phyloP scores from a whole-genome alignment of 192 early-diverging fungal species.

The Pilaira anomala region DNA sequence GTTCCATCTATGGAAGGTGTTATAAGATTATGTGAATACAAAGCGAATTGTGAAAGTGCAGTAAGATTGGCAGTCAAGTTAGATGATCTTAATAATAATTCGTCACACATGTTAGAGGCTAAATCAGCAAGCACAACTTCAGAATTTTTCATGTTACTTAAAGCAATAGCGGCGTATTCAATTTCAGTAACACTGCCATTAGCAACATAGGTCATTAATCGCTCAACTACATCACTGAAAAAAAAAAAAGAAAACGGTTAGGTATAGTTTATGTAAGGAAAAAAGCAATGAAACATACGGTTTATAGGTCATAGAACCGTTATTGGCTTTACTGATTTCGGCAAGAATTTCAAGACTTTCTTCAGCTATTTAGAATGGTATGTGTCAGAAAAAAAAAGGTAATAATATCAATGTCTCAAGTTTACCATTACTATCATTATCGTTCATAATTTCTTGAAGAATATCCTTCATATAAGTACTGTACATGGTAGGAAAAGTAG shows the following conservation, averaged over 20 bases:
- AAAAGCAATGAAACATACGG: not conserved
- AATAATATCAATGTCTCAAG: no score
- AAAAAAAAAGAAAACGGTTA: not conserved
- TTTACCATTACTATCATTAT: not conserved
- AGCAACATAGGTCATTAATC: conserved; percentile 46
- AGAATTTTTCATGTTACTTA: conserved; percentile 56
- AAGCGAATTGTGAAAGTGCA: not conserved
- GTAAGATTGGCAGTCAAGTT: not conserved
- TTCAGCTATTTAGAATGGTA: conserved; percentile 24
- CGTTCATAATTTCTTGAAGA: not conserved
- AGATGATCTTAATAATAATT: not conserved
- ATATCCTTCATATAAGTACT: not conserved
- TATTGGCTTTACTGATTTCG: conserved; percentile 57
- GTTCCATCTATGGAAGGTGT: not conserved
- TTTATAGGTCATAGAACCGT: conserved; percentile 15
- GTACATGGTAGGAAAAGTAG: conserved; percentile 13
- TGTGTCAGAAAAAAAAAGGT: not conserved
- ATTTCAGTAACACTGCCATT: conserved; percentile 63
- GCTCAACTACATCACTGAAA: conserved; percentile 35
- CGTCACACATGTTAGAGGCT: no score
- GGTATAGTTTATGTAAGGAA: not conserved
- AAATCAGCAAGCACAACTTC: conserved; percentile 2
- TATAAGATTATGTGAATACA: not conserved
- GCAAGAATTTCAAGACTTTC: conserved; percentile 67
- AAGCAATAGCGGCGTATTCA: conserved; percentile 66